phyloP scores from a whole-genome alignment of 2,329 filamentous ascomycete genomes.

The Cytospora chrysosperma region DNA sequence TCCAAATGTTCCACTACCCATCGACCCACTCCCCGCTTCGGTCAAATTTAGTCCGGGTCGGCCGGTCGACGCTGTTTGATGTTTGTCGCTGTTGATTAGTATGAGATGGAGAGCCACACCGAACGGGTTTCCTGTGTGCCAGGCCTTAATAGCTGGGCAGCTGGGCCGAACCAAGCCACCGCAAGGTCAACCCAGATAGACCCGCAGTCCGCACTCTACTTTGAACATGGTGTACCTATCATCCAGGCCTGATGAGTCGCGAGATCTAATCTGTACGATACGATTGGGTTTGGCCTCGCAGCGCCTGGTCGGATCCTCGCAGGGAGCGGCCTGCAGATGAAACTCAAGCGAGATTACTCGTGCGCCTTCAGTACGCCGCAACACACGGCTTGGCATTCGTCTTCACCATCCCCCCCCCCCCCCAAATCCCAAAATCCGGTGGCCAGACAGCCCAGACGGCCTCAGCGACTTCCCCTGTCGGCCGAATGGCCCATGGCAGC shows the following conservation, averaged over 20 bases:
- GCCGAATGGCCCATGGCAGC: neutral
- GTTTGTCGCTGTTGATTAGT: neutral
- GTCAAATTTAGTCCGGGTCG: neutral
- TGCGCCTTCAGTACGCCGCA: neutral
- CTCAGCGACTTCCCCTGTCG: neutral
- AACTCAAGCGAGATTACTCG: slow-evolving; percentile 16
- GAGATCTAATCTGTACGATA: neutral
- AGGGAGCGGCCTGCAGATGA: slow-evolving; percentile 8
- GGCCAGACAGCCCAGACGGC: too few species aligned
- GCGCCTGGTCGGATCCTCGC: slow-evolving; percentile 11
- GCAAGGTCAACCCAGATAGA: neutral
- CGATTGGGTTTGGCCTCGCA: slow-evolving; percentile 12
- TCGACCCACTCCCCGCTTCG: neutral
- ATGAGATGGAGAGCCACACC: neutral
- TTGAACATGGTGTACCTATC: too few species aligned
- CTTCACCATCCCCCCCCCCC: neutral
- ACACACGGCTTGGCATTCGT: neutral
- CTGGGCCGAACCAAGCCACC: too few species aligned
- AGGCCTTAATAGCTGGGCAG: too few species aligned
- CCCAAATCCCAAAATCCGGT: too few species aligned
- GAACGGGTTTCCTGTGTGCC: neutral
- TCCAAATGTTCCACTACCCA: neutral
- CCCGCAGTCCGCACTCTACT: neutral
- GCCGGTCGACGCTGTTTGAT: neutral
- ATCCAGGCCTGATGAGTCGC: neutral